Base-by-base conservation (phyloP, 2,329 filamentous ascomycete species). In the Hypoxylon sp. region DNA sequence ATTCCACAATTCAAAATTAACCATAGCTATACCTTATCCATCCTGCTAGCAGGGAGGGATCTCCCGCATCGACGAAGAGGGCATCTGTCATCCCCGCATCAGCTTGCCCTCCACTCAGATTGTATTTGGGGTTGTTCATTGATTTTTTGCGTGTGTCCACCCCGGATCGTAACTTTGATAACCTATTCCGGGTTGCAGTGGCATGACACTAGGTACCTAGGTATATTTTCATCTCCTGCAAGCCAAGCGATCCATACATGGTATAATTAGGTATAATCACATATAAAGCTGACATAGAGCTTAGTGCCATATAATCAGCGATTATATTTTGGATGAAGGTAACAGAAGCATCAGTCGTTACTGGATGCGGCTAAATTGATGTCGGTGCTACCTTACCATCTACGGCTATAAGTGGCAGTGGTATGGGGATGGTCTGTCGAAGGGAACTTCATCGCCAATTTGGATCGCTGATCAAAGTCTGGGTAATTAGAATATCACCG, bases 321-420 rank as follows among this genome's bases (percentile, higher is more conserved):
- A 23, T 35, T 51, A 38, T 38, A 37, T 27, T 25, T 46, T 31
- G 43, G 8, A n/a, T n/a, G n/a, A n/a, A n/a, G n/a, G n/a, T n/a
- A n/a, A n/a, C n/a, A n/a, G n/a, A n/a, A n/a, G n/a, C n/a, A n/a
- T n/a, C n/a, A n/a, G n/a, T n/a, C n/a, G n/a, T 38, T 11, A 55
- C 52, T 55, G 47, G 55, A 35, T 7, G 32, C 51, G 55, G 55
- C 27, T 58, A 58, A 58, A 58, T 49, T 49, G 34, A 2, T 19
- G 15, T 45, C 27, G 38, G 15, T 38, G 35, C 21, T 8, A 43
- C 43, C 36, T 25, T 25, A 13, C n/a, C n/a, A n/a, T n/a, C n/a
- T n/a, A n/a, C n/a, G n/a, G n/a, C n/a, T n/a, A n/a, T n/a, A n/a
- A n/a, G n/a, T n/a, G n/a, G n/a, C n/a, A n/a, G n/a, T n/a, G n/a